Conservation (phyloP, 2,329 filamentous ascomycete genomes). For the Didymosphaeria variabile region DNA sequence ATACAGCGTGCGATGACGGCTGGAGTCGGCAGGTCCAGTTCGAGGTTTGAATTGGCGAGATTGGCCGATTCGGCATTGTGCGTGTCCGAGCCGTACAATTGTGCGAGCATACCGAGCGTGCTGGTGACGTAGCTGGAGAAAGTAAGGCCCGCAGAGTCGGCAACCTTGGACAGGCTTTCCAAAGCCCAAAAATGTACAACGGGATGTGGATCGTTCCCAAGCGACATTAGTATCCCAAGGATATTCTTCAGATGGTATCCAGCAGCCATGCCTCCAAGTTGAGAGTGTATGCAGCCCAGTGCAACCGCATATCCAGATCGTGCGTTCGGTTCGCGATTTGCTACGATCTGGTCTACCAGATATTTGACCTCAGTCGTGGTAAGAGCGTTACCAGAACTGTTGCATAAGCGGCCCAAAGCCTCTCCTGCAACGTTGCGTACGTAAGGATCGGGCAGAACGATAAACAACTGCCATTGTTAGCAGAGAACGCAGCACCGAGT, state of each 20-base stretch:
- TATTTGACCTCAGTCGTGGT: constrained; percentile 91
- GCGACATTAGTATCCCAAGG: constrained; percentile 95
- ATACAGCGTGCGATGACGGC: constrained; percentile 87
- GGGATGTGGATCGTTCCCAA: constrained; percentile 94
- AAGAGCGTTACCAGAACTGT: constrained; percentile 82
- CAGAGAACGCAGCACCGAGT: neutral
- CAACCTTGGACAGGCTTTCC: constrained; percentile 84
- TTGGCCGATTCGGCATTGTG: constrained; percentile 87
- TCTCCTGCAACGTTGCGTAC: constrained; percentile 86
- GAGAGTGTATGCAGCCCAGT: constrained; percentile 89
- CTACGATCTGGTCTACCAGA: constrained; percentile 91
- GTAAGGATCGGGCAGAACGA: constrained; percentile 84
- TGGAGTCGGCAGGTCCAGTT: constrained; percentile 82
- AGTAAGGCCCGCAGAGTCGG: constrained; percentile 89
- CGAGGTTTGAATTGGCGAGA: constrained; percentile 86
- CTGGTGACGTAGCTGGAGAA: constrained; percentile 92
- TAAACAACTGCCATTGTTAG: constrained; percentile 64
- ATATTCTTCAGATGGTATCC: constrained; percentile 97
- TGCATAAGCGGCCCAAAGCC: constrained; percentile 86
- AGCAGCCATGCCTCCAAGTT: constrained; percentile 97
- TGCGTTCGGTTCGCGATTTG: constrained; percentile 90
- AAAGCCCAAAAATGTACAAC: constrained; percentile 97
- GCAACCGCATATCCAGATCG: constrained; percentile 95
- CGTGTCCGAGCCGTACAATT: constrained; percentile 89
- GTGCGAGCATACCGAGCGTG: constrained; percentile 91